Evolutionary conservation across 2,329 filamentous ascomycete species (phyloP), one percentile per base, ranked within the genome.

Genomic region (Aspergillus fumigatus): DNA sequence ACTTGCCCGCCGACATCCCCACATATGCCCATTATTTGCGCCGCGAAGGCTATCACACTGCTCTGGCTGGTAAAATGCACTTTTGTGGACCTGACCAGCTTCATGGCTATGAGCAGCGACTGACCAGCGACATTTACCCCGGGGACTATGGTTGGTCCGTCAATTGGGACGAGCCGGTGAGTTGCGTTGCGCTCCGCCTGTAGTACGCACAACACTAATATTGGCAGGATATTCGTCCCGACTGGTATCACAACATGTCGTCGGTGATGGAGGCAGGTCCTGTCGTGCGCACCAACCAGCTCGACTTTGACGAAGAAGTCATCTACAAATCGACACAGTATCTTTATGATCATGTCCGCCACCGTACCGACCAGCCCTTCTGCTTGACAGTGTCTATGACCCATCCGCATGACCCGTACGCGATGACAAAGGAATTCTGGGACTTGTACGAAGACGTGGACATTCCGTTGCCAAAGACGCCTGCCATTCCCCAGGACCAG

Each of bases 191-290:
- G 19, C 6, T 21, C 6, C 11, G 21, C 4, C 6, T 4, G 21
- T 14, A 14, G 43, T 21, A 25, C n/a, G n/a, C 27, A 11, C 27
- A 11, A n/a, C 17, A 35, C 9, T 55, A 23, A 49, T 29, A 4
- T 9, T 49, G 48, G 48, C 59, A 75, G 73, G 72, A 77, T 26
- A 72, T 78, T 48, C 84, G 92, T 48, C 85, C 93, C 45, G 92
- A 97, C 75, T 97, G 92, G 90, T 97, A 94, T 72, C 92, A 97
- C 80, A 96, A 97, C 73, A 92, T 92, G 76, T 92, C 90, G 68
- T 96, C 92, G 6, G 93, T 97, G 65, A 80, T 93, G 68, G 91
- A 97, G 73, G 92, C 92, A 0, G 92, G 92, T 9, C 85, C 88
- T 29, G 96, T 92, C 67, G 88, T 95, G 43, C 85, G 92, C 63